Percentiles rank a stretch among this genome's conserved stretches.
phyloP scores from a whole-genome alignment of 148 eudicot genomes.

The Oxyria digyna region DNA sequence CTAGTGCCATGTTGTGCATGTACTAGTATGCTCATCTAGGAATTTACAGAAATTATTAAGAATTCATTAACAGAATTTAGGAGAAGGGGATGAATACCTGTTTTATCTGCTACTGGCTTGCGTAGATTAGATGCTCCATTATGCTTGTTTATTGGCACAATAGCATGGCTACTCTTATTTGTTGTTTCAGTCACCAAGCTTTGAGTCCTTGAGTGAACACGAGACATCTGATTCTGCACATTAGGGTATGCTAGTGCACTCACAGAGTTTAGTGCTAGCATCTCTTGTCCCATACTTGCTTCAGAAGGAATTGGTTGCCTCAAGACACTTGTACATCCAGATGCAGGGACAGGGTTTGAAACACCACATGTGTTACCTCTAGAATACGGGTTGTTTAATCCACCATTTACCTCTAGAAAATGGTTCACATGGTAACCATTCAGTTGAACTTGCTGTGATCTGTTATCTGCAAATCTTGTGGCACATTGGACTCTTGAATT shows the following conservation, averaged over 20 bases:
- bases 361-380: not conserved
- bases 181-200: constrained; percentile 13
- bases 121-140: constrained; percentile 7
- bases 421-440: constrained; percentile 3
- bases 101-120: constrained; percentile 7
- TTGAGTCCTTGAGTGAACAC: not conserved
- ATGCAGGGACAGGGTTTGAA: not conserved
- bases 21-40: not conserved
- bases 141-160: constrained; percentile 12
- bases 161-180: constrained; percentile 2
- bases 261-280: constrained; percentile 10
- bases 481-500: constrained; percentile 4
- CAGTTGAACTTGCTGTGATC: constrained; percentile 11
- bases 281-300: constrained; percentile 11
- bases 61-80: not conserved
- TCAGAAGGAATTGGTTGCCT: constrained; percentile 16
- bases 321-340: constrained; percentile 7
- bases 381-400: not conserved
- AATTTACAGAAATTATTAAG: not conserved
- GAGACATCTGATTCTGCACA: constrained; percentile 9
- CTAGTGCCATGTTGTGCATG: not conserved
- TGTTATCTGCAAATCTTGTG: not conserved
- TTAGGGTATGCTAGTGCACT: constrained; percentile 13
- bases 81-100: constrained; percentile 6
- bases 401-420: constrained; percentile 8